phyloP scores from a whole-genome alignment of 2,329 filamentous ascomycete genomes.

The Chaetothyriales sp. region DNA sequence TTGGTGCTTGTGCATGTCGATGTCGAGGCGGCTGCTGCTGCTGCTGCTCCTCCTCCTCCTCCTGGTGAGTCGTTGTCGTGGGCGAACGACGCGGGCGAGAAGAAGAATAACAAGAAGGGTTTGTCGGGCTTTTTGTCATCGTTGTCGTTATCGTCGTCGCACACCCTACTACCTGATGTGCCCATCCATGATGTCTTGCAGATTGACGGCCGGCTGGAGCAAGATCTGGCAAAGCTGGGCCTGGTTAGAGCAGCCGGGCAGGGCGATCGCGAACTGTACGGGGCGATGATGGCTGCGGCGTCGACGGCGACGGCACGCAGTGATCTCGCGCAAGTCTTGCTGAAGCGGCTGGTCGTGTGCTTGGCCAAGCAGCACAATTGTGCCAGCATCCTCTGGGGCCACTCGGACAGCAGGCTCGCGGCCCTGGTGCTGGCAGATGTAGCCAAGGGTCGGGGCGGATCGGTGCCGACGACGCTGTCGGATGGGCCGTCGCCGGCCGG shows the following conservation, averaged over 20 bases:
- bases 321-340: conserved; percentile 59
- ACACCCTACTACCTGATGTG: conserved; percentile 46
- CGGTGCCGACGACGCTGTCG: conserved; percentile 65
- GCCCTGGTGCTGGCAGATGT: conserved; percentile 76
- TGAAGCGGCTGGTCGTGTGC: conserved; percentile 56
- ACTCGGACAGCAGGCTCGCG: conserved; percentile 77
- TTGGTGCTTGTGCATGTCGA: conserved; percentile 31
- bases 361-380: conserved; percentile 48
- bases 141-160: conserved; percentile 24
- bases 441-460: conserved; percentile 77
- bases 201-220: conserved; percentile 20
- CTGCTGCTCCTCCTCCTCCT: too few relatives aligned
- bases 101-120: conserved; percentile 36
- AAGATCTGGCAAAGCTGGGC: conserved; percentile 8
- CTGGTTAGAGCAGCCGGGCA: conserved; percentile 8
- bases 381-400: conserved; percentile 63
- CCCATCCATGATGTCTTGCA: conserved; percentile 51
- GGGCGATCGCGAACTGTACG: conserved; percentile 36
- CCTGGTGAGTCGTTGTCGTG: too few relatives aligned
- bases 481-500: conserved; percentile 52
- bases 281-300: conserved; percentile 45
- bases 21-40: conserved; percentile 34
- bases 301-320: conserved; percentile 61
- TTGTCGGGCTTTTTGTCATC: conserved; percentile 42
- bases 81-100: conserved; percentile 21